Base-by-base conservation (phyloP, 805 yeast genomes). In the Gaillardinia entomophila region DNA sequence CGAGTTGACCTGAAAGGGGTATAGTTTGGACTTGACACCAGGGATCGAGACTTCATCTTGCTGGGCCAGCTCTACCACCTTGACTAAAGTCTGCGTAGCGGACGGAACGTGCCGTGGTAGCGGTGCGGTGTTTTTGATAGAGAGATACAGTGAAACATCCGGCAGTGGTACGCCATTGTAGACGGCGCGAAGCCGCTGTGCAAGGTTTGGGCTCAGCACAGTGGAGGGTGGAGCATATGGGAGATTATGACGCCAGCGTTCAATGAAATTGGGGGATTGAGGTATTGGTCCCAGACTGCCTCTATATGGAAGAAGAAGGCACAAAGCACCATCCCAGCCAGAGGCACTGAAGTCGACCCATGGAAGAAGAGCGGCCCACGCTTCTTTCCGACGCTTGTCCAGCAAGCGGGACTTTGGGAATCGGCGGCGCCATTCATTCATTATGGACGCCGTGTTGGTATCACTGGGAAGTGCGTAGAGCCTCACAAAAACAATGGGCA, bases 1-100 rank as follows among this genome's bases (percentile, higher is more conserved):
- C 0, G 87, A 77, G 31, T 72, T 66, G n/a, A 67, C 49, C 48
- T 81, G 88, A 43, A 77, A 81, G 3, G 66, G 63, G 45, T 78
- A 80, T 10, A 81, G 55, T 1, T 42, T 36, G 13, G 82, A 68
- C 27, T 55, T 63, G 31, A 81, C 57, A 0, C 85, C 86, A 1
- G 39, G 16, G 3, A 40, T 24, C 11, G 15, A 19, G 5, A 14
- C 14, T 11, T 12, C 16, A 10, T 22, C 27, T 8, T 25, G 18
- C 2, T 8, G 13, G 13, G 12, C 22, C 16, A 15, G 14, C 6
- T 34, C 32, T 8, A 51, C 29, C 8, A 50, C 30, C 8, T 34
- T 26, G 3, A 44, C 34, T 6, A 59, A 37, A 11, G 35, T 33
- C 10, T 55, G 52, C 20, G 46, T 41, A 0, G 58, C 28, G 1